These are phyloP conservation scores for Aspergillus cavernicola DNA, from an alignment of 495 filamentous ascomycete species.

Conservation along the genomic window DNA sequence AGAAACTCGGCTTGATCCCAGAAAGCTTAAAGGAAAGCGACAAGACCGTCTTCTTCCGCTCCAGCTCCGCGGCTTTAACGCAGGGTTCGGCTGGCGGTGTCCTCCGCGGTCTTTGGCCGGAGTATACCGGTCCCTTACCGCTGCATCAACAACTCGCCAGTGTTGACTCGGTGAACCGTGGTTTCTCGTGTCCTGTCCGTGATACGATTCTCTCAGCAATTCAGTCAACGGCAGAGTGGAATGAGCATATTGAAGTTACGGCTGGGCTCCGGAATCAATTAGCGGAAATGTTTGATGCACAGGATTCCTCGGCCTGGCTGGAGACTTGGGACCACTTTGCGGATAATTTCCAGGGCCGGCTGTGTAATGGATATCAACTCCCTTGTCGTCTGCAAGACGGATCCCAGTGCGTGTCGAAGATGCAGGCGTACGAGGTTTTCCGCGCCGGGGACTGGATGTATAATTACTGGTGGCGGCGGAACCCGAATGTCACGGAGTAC, in stretches of 20 bases:
- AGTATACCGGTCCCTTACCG: constrained; percentile 30
- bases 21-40: constrained; percentile 8
- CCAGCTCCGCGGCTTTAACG: constrained; percentile 35
- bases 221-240: constrained; percentile 33
- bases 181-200: constrained; percentile 33
- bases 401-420: constrained; percentile 28
- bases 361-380: constrained; percentile 40
- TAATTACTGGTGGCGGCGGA: constrained; percentile 44
- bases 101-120: constrained; percentile 38
- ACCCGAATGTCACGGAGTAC: constrained; percentile 32
- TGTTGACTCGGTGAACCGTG: constrained; percentile 38
- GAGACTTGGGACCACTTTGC: constrained; percentile 42
- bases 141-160: constrained; percentile 37
- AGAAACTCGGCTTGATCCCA: constrained; percentile 34
- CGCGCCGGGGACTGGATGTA: constrained; percentile 46
- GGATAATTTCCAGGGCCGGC: constrained; percentile 43
- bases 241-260: constrained; percentile 35
- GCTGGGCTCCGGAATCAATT: constrained; percentile 27
- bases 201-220: constrained; percentile 23
- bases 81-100: constrained; percentile 40
- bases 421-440: constrained; percentile 38
- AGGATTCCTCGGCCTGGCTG: constrained; percentile 28
- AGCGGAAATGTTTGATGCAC: constrained; percentile 35
- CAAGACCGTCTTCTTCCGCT: constrained; percentile 37
- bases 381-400: constrained; percentile 32